Percentiles rank a stretch among this genome's conserved stretches.
Evolutionary conservation across 2,329 filamentous ascomycete genomes (phyloP).

Genomic region (Pyricularia sp.): DNA sequence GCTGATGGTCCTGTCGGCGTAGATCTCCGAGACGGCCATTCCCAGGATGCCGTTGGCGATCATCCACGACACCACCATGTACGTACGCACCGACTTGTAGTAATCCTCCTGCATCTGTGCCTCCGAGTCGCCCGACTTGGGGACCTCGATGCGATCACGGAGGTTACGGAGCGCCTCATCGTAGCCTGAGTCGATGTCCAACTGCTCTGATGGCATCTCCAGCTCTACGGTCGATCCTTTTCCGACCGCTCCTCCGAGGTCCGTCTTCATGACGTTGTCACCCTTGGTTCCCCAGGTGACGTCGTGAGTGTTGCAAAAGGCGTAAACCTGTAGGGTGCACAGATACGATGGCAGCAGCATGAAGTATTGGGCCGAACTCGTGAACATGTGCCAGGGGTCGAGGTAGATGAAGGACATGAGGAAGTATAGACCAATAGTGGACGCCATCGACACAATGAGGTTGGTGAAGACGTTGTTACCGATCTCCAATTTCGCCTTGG

Average conservation of each 20-base stretch:
- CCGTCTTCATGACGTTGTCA: conserved; percentile 89
- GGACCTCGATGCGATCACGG: conserved; percentile 81
- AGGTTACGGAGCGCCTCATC: conserved; percentile 95
- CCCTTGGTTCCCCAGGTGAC: conserved; percentile 99
- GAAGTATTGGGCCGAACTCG: conserved; percentile 84
- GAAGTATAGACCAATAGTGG: conserved; percentile 90
- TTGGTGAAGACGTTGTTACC: conserved; percentile 93
- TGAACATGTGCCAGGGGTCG: conserved; percentile 99
- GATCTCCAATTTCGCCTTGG: conserved; percentile 29
- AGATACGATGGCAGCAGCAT: conserved; percentile 87
- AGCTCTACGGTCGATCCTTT: conserved; percentile 79
- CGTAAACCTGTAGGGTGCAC: conserved; percentile 95
- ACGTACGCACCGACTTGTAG: conserved; percentile 93
- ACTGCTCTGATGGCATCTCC: conserved; percentile 95
- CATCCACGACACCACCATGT: conserved; percentile 97
- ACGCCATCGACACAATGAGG: conserved; percentile 79
- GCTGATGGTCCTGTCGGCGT: conserved; percentile 60
- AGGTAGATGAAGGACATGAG: conserved; percentile 94
- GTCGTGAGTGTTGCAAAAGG: conserved; percentile 98
- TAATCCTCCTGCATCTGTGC: conserved; percentile 93
- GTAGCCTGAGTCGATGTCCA: conserved; percentile 96
- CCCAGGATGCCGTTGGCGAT: conserved; percentile 83
- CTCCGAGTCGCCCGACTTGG: conserved; percentile 52
- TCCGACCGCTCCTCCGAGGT: conserved; percentile 77
- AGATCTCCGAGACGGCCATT: conserved; percentile 87